Percentiles rank a stretch among this genome's conserved stretches.
phyloP scores from a whole-genome alignment of 148 eudicot genomes.

The Silene conica region DNA sequence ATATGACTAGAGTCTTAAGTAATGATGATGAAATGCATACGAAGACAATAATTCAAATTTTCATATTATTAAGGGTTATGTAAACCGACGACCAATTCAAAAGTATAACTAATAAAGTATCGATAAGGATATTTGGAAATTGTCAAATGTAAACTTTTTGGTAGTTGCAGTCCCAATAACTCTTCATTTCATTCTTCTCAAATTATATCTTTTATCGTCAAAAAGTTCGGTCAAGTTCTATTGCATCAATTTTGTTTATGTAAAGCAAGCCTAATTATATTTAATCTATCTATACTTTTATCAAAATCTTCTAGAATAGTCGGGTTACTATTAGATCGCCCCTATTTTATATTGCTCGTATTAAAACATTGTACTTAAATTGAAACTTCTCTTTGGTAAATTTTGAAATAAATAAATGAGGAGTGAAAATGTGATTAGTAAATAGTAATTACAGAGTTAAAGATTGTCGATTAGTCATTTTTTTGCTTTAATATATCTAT shows the following conservation, averaged over 20 bases:
- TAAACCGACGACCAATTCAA: conserved; percentile 8
- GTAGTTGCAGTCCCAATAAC: conserved; percentile 21
- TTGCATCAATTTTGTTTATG: not conserved
- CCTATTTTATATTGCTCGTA: too few species aligned
- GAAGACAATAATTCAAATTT: not conserved
- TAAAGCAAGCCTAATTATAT: too few species aligned
- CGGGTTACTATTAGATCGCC: too few species aligned
- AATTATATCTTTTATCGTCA: not conserved
- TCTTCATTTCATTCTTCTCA: not conserved
- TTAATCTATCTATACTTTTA: not conserved
- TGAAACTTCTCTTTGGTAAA: too few species aligned
- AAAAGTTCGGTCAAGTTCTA: conserved; percentile 15
- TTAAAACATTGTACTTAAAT: too few species aligned
- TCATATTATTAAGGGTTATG: conserved; percentile 11
- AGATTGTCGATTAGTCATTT: too few species aligned
- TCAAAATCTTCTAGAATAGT: too few species aligned
- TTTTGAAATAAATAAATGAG: too few species aligned
- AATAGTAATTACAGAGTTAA: too few species aligned
- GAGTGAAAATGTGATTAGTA: too few species aligned
- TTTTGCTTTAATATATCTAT: too few species aligned
- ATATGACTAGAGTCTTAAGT: too few species aligned
- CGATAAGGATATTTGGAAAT: conserved; percentile 16
- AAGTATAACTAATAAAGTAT: conserved; percentile 13
- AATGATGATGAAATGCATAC: conserved; percentile 10
- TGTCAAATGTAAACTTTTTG: conserved; percentile 25